Evolutionary conservation across 495 filamentous ascomycete species (phyloP), one percentile per base, ranked within the genome.

Genomic region (Hypoxylon rickii): DNA sequence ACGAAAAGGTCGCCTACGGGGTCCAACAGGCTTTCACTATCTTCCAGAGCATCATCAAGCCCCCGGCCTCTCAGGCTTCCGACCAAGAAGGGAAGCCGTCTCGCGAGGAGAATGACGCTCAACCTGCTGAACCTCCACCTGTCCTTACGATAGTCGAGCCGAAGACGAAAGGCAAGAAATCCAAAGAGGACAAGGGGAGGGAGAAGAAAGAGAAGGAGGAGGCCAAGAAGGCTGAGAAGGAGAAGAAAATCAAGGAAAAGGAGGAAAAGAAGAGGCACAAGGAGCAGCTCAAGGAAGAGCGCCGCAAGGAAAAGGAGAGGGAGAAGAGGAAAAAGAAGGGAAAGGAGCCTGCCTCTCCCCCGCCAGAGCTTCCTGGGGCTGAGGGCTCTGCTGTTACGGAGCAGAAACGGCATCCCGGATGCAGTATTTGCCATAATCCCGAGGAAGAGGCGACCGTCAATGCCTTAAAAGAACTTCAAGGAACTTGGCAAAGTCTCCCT

Each of bases 171-270:
- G 31, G 37, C 0, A 55, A 55, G 13, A 55, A 40, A 19, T 16
- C 51, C 19, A 54, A 39, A 36, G 45, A 54, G 12, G 44, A 48
- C 8, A 59, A 44, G 18, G 41, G 39, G 19, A 39, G 40, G 29
- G 32, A 22, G 16, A 47, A 67, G 43, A 24, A 21, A 21, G 41
- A 59, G 34, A 44, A 47, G 45, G 26, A 42, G 12, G 58, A 56
- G 36, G 44, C 54, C 10, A 55, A 51, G 38, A 55, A 61, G 56
- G 42, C 29, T 16, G 39, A 59, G 53, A 51, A 67, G 36, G 57
- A 67, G 34, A 66, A 31, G 54, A 64, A 62, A 33, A 60, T 44
- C n/a, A 44, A 26, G 34, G 55, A 62, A 26, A 64, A 41, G 37
- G 56, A 55, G 17, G 64, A 55, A 7, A 59, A 62, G 48, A 52